phyloP scores from a whole-genome alignment of 768 basidiomycete genomes.

The Tricholoma bakamatsutake region DNA sequence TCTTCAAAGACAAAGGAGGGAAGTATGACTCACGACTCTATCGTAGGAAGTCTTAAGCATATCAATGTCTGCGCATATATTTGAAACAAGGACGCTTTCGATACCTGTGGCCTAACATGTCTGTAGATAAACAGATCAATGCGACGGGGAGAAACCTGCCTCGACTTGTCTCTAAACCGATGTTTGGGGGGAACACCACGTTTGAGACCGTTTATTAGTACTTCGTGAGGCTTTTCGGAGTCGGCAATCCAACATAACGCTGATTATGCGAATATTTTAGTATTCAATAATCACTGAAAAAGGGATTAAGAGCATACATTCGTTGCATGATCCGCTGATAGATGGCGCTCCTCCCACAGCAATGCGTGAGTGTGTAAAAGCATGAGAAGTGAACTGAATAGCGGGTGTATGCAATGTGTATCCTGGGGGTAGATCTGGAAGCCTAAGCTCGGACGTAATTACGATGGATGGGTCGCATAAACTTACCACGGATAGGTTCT shows the following conservation, averaged over 20 bases:
- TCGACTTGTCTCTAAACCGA: conserved; percentile 53
- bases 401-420: conserved; percentile 46
- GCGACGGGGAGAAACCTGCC: conserved; percentile 30
- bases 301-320: conserved; percentile 43
- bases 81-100: conserved; percentile 47
- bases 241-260: conserved; percentile 71
- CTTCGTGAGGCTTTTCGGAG: conserved; percentile 40
- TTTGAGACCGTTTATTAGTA: conserved; percentile 74
- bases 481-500: conserved; percentile 34
- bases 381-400: conserved; percentile 51
- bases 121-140: neutral
- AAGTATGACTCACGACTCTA: conserved; percentile 13
- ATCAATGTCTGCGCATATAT: conserved; percentile 30
- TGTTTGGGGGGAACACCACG: conserved; percentile 74
- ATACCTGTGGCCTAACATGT: conserved; percentile 40
- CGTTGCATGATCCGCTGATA: conserved; percentile 52
- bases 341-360: conserved; percentile 20
- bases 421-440: conserved; percentile 38
- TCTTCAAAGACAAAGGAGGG: neutral
- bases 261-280: conserved; percentile 20
- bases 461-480: neutral
- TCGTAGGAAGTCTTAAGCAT: conserved; percentile 9
- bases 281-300: neutral
- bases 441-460: neutral
- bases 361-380: conserved; percentile 55